Evolutionary conservation across 176 grass and related monocot genomes (phyloP).

Genomic region (Elymus sibiricus): DNA sequence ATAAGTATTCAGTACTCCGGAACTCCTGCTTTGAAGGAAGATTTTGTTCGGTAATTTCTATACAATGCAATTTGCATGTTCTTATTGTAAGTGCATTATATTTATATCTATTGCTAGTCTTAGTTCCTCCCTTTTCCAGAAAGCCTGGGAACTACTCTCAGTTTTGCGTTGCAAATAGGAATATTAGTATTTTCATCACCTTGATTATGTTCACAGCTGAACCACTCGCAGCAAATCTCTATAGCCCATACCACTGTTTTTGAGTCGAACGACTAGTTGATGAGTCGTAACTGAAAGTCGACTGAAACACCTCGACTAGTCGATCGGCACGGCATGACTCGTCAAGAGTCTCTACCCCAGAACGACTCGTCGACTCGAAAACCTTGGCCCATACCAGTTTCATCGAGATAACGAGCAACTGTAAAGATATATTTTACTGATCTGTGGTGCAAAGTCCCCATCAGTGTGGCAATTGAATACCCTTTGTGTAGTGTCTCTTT

Average conservation of each 20-base stretch:
- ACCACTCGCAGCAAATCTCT: neutral
- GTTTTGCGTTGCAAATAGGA: constrained; percentile 14
- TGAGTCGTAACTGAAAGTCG: no score
- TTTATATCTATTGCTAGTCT: constrained; percentile 23
- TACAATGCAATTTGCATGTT: neutral
- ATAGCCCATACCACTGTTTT: neutral
- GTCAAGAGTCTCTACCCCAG: no score
- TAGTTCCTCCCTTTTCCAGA: neutral
- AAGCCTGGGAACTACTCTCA: constrained; percentile 1
- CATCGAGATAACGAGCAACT: neutral
- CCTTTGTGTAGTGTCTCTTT: constrained; percentile 7
- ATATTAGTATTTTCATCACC: neutral
- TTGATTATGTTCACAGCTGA: constrained; percentile 8
- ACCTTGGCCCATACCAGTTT: no score
- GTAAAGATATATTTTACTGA: neutral
- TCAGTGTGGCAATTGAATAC: neutral
- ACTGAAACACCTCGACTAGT: no score
- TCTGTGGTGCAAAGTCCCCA: constrained; percentile 2
- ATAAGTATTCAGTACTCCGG: constrained; percentile 99
- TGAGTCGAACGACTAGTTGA: no score
- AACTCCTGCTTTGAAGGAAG: constrained; percentile 93
- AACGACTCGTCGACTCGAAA: no score
- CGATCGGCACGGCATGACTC: no score
- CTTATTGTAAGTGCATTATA: neutral
- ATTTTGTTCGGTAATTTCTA: constrained; percentile 86